Evolutionary conservation across 2,329 filamentous ascomycete species (phyloP), one percentile per base, ranked within the genome.

Genomic region (Phoma sp.): DNA sequence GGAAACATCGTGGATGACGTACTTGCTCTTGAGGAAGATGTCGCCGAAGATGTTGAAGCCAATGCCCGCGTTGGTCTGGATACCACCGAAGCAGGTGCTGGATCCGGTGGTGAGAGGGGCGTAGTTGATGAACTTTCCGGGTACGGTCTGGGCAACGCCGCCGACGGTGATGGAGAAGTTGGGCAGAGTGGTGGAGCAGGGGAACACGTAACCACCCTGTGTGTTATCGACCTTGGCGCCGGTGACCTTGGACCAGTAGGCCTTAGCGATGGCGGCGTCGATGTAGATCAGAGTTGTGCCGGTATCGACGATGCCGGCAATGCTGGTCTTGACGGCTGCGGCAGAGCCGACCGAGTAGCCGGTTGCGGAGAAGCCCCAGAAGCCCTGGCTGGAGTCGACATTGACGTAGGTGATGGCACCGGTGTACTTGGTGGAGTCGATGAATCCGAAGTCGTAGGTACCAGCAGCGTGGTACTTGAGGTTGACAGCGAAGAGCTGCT

Each of bases 21-120:
- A 92, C 59, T 90, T 80, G 49, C 84, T 84, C 84, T 95, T 95
- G 62, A 95, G 81, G 78, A 92, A 91, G 50, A 90, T 81, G 56
- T 93, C 90, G 9, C 91, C 91, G 50, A 93, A 84, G 67, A 96
- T 91, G 50, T 82, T 85, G 59, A 87, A 81, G 5, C 80, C 81
- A 39, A 88, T 74, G n/a, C 81, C 83, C 1, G 74, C 67, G 64
- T 83, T 80, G 59, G 76, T 80, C 79, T 95, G 91, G 59, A 96
- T 83, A 42, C 90, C 91, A 49, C 91, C 91, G 72, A 85, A 93
- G 80, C 91, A 95, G 50, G 66, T 74, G 28, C 64, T 64, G 56
- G 69, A 69, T n/a, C 73, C 74, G 7, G 66, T 56, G 9, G 67
- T 61, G 42, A 78, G 56, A 6, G 80, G 76, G 0, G 80, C 74